phyloP scores from a whole-genome alignment of 2,329 filamentous ascomycete genomes.

The Colletotrichum horii region DNA sequence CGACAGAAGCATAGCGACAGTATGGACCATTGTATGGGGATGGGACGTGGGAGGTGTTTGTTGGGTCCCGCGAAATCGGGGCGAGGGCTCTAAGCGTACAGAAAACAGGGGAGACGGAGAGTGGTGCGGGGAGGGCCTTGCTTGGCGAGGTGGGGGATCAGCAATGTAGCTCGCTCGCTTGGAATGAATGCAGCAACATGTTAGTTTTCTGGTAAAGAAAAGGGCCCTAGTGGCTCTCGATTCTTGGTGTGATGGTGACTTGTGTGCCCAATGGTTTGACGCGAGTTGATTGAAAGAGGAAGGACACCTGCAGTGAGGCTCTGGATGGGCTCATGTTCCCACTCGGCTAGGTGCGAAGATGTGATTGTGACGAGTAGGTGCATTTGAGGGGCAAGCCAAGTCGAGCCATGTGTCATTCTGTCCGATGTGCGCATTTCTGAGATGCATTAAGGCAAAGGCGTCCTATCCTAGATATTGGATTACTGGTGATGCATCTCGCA shows the following conservation, averaged over 20 bases:
- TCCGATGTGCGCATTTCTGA: background rate
- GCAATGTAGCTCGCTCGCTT: constrained; percentile 12
- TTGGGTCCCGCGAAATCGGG: background rate
- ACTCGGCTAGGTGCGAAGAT: background rate
- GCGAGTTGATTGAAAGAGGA: constrained; percentile 1
- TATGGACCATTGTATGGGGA: background rate
- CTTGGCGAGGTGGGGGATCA: constrained; percentile 12
- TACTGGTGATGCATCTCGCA: background rate
- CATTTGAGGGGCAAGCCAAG: background rate
- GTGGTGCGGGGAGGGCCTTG: constrained; percentile 14
- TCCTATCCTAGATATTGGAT: background rate
- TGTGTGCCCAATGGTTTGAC: background rate
- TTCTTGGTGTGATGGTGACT: background rate
- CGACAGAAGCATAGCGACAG: constrained; percentile 3
- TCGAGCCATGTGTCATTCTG: background rate
- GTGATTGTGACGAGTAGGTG: background rate
- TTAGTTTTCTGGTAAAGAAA: constrained; percentile 3
- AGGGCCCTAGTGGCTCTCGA: background rate
- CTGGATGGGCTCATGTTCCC: background rate
- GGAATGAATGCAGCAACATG: constrained; percentile 17
- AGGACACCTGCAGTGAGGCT: background rate
- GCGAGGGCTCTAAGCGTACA: background rate
- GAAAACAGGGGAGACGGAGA: background rate
- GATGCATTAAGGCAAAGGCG: background rate
- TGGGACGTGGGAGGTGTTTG: background rate